Conservation (phyloP, 1,284 basidiomycete genomes). For the Sanguinoderma infundibulare region DNA sequence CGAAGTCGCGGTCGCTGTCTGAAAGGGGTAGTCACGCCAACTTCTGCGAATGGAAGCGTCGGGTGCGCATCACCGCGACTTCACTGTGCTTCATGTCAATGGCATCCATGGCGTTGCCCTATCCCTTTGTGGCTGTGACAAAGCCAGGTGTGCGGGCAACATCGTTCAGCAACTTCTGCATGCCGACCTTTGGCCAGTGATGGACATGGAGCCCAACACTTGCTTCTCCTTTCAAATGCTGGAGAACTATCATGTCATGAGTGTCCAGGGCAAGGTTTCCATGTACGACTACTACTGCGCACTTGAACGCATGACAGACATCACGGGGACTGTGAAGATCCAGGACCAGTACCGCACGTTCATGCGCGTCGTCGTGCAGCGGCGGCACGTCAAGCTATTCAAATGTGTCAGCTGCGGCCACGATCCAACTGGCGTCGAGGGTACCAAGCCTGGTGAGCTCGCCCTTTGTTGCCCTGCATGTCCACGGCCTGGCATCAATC, state of each 20-base stretch:
- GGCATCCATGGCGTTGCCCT: background rate
- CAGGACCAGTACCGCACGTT: constrained; percentile 25
- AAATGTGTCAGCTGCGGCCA: constrained; percentile 28
- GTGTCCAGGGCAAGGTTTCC: constrained; percentile 17
- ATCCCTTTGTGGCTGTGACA: constrained; percentile 8
- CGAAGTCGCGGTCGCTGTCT: too few relatives aligned
- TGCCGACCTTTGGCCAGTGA: constrained; percentile 19
- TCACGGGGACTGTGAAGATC: constrained; percentile 6
- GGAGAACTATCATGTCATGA: constrained; percentile 22
- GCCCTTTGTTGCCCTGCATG: constrained; percentile 36
- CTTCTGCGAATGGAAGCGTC: too few relatives aligned
- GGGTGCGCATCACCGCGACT: background rate
- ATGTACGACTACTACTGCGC: constrained; percentile 25
- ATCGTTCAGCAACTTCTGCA: constrained; percentile 11
- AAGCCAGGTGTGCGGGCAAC: background rate
- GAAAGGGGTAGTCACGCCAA: too few relatives aligned
- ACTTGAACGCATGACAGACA: constrained; percentile 20
- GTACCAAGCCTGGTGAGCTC: constrained; percentile 25
- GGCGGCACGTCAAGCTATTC: constrained; percentile 25
- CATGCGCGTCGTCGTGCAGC: constrained; percentile 22
- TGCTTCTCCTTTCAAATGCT: constrained; percentile 20
- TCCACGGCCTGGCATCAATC: constrained; percentile 33
- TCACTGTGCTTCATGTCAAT: constrained; percentile 6
- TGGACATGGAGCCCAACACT: constrained; percentile 15
- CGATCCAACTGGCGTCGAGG: constrained; percentile 16